Conservation (phyloP, 129 eudicot species). For the Saposhnikovia divaricata region DNA sequence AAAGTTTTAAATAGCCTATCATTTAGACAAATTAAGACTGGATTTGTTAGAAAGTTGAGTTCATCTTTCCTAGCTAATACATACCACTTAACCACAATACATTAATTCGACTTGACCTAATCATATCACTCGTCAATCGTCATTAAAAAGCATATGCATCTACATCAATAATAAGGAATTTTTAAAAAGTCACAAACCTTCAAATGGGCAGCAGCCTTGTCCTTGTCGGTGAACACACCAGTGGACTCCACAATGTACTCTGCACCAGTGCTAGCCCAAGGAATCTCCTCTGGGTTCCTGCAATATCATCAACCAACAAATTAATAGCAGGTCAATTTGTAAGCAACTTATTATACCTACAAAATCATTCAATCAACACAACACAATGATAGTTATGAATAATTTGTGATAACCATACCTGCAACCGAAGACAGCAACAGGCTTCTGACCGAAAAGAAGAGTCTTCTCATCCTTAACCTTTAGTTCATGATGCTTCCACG, state of each 20-base stretch:
- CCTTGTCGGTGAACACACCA: slow-evolving; percentile 58
- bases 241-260: slow-evolving; percentile 51
- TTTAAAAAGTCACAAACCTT: slow-evolving; percentile 29
- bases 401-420: slow-evolving; percentile 20
- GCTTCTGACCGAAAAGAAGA: slow-evolving; percentile 47
- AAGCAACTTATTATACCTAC: background rate
- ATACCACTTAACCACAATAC: background rate
- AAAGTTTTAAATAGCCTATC: too few species aligned
- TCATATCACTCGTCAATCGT: background rate
- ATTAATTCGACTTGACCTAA: background rate
- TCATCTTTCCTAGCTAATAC: background rate
- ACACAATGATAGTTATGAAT: background rate
- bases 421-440: slow-evolving; percentile 44
- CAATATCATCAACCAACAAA: background rate
- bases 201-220: slow-evolving; percentile 57
- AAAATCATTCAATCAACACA: background rate
- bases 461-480: slow-evolving; percentile 50
- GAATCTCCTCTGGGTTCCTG: slow-evolving; percentile 63
- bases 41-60: too few species aligned
- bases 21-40: too few species aligned
- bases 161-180: background rate
- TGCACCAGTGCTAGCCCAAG: slow-evolving; percentile 48
- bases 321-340: background rate
- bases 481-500: slow-evolving; percentile 57
- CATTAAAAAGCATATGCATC: background rate